Conservation (phyloP, 805 yeast genomes). For the Candida andamanensis region DNA sequence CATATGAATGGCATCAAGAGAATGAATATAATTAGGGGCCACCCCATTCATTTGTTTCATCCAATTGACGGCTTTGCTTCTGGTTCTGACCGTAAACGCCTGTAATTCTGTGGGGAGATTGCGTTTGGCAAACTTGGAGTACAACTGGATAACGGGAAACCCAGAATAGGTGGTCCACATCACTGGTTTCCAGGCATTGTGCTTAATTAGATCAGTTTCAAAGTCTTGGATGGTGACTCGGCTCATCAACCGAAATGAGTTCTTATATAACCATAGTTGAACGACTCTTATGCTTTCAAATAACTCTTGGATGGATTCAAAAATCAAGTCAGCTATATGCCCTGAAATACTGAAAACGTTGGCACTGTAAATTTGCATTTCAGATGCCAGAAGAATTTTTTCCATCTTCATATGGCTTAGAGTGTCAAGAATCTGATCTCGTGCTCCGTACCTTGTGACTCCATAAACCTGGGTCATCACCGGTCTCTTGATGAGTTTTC, state of each 20-base stretch:
- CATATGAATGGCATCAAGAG: constrained; percentile 38
- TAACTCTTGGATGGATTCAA: constrained; percentile 23
- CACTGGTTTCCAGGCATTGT: constrained; percentile 26
- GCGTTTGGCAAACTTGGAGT: constrained; percentile 15
- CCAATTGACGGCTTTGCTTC: constrained; percentile 1
- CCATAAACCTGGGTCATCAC: constrained; percentile 45
- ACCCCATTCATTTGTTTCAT: constrained; percentile 31
- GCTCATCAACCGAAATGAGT: constrained; percentile 24
- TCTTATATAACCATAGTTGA: constrained; percentile 32
- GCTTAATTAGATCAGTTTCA: constrained; percentile 15
- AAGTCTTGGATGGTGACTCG: constrained; percentile 12
- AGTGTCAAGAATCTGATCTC: constrained; percentile 22
- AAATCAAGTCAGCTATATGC: constrained; percentile 18
- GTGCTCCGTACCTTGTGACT: constrained; percentile 35
- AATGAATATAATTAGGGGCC: constrained; percentile 42
- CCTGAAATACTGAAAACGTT: constrained; percentile 5
- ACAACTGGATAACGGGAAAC: constrained; percentile 37
- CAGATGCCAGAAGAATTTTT: not conserved
- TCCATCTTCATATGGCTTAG: constrained; percentile 6
- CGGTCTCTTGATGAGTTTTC: constrained; percentile 37
- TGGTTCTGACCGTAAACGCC: not conserved
- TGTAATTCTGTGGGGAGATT: constrained; percentile 21
- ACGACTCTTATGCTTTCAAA: constrained; percentile 29
- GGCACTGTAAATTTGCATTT: constrained; percentile 1
- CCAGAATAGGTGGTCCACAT: constrained; percentile 40